Base-by-base conservation (phyloP, 257 asterid species). In the Nicotiana tomentosiformis region DNA sequence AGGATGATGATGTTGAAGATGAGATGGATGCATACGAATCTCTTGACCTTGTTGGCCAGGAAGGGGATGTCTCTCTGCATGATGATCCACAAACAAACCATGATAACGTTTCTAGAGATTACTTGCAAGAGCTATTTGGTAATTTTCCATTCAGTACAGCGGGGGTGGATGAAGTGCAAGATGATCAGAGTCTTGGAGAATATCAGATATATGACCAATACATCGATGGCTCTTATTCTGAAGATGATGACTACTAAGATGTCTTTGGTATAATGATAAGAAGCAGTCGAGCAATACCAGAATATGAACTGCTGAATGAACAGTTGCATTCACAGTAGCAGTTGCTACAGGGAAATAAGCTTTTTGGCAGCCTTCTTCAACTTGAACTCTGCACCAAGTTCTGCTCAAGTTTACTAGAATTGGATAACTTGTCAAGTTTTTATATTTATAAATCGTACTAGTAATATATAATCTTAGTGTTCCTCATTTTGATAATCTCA, bases 101-200 rank as follows among this genome's bases (percentile, higher is more conserved):
- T 35, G 98, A 89, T 81, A 93, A 89, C 78, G 69, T 93, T 82
- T 94, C 98, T 4, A 89, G 89, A 83, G 91, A 84, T 84, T 93
- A 91, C 86, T 93, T 95, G 64, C 99, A 93, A 82, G 95, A 92
- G 66, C 99, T 95, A 43, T 95, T 95, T 84, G 97, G 92, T n/a
- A 88, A 93, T 86, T 95, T 91, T 58, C 95, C 97, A 32, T 88
- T 86, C 35, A 89, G 87, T 51, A 89, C 87, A 68, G 86, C 61
- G 18, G 90, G 84, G 26, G 88, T 80, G 43, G 86, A 85, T 83
- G 93, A 84, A 67, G 60, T 84, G 89, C 84, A 33, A 74, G 89
- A 87, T 72, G 86, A 89, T 82, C 89, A 85, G 11, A 86, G 77
- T 62, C 91, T 87, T 70, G 97, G 89, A 77, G 97, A 86, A 77